phyloP scores from a whole-genome alignment of 768 basidiomycete genomes.

The Clavaria fumosa region DNA sequence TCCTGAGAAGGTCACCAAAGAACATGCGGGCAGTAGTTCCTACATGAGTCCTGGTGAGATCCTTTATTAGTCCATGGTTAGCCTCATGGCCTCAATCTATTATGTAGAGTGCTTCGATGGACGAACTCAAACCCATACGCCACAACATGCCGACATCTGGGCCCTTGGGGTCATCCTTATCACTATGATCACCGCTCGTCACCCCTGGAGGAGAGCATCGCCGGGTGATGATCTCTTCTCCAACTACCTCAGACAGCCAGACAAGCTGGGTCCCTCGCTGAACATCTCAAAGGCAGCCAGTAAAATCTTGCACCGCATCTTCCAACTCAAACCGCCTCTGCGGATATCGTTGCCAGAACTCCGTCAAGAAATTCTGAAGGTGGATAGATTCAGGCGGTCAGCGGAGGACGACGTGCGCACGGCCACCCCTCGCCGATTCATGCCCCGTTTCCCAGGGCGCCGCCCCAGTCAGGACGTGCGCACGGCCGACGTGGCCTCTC shows the following conservation, averaged over 20 bases:
- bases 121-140: too few species aligned
- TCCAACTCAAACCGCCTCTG: conserved; percentile 42
- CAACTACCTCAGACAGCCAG: conserved; percentile 42
- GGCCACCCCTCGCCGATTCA: conserved; percentile 13
- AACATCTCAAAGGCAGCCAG: conserved; percentile 60
- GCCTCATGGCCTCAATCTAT: too few species aligned
- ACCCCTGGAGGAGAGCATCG: conserved; percentile 64
- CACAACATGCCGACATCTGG: conserved; percentile 57
- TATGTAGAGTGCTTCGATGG: conserved; percentile 41
- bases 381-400: conserved; percentile 48
- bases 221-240: conserved; percentile 51
- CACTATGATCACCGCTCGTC: conserved; percentile 66
- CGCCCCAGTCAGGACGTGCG: not conserved
- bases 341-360: conserved; percentile 54
- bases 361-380: conserved; percentile 33
- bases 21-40: conserved; percentile 41
- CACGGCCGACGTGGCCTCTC: not conserved
- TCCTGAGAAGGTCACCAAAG: conserved; percentile 25
- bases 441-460: not conserved
- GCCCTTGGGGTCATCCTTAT: conserved; percentile 66
- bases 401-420: conserved; percentile 28
- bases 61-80: too few species aligned
- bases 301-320: conserved; percentile 53
- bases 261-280: conserved; percentile 51
- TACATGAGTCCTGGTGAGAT: conserved; percentile 66